These are phyloP conservation scores for Solanum chacoense DNA, from an alignment of 305 asterid genomes.

Conservation along the genomic window DNA sequence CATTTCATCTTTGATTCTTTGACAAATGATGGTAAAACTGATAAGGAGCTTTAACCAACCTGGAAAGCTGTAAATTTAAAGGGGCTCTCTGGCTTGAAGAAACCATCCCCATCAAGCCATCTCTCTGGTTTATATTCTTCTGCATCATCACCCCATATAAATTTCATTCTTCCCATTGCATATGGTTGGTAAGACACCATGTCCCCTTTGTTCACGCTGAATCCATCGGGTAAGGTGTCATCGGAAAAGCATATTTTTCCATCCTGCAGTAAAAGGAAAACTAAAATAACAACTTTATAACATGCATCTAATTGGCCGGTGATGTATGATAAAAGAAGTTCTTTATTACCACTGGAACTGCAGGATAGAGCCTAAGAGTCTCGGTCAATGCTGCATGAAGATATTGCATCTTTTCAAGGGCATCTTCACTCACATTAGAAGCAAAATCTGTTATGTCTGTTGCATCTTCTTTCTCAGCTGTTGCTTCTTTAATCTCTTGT, in stretches of 20 bases:
- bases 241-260: constrained; percentile 48
- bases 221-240: constrained; percentile 61
- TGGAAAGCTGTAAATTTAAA: constrained; percentile 71
- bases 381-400: constrained; percentile 64
- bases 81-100: constrained; percentile 47
- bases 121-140: constrained; percentile 56
- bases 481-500: constrained; percentile 24
- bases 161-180: constrained; percentile 72
- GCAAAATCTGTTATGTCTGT: constrained; percentile 22
- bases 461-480: background rate
- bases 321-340: background rate
- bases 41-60: constrained; percentile 22
- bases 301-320: background rate
- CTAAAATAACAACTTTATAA: background rate
- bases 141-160: constrained; percentile 72
- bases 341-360: constrained; percentile 63
- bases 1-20: background rate
- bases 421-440: constrained; percentile 32
- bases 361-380: constrained; percentile 70
- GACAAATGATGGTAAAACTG: background rate
- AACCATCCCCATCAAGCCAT: constrained; percentile 56
- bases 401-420: constrained; percentile 55
- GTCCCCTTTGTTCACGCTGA: constrained; percentile 49
- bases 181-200: constrained; percentile 57
- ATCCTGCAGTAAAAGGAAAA: constrained; percentile 22